Base-by-base conservation (phyloP, 1,139 yeast species). In the Pichia cactophila region DNA sequence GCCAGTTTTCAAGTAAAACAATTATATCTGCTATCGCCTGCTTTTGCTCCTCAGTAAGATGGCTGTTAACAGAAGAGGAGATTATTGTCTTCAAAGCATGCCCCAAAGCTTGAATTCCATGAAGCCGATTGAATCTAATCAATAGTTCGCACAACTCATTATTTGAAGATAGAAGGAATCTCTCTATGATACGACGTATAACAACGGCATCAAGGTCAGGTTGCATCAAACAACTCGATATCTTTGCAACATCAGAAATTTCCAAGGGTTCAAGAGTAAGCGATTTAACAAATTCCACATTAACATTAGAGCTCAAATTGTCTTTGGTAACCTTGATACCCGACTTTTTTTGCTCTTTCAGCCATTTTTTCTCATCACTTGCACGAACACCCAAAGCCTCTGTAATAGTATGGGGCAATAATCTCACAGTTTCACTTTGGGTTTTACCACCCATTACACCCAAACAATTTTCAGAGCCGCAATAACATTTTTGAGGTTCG, bases 371-470 rank as follows among this genome's bases (percentile, higher is more conserved):
- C 61, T 84, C 81, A 57, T 74, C 75, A 2, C 80, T 75, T n/a
- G 75, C 69, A 26, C 81, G 77, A 9, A 90, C 83, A 10, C 96
- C 96, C 45, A 92, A 72, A 0, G 96, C 97, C 54, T 86, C 95
- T 11, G 94, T 81, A 39, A 86, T 75, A 36, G 82, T 78, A 57
- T 87, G 94, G 1, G 97, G 96, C 49, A 92, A 72, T 54, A 87
- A 71, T 43, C 86, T 75, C 2, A 92, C 90, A 29, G 92, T 87
- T 59, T 87, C 95, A 1, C 97, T 89, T 69, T 92, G 97, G 3
- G 96, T 89, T 66, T 89, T 90, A 43, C 98, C 97, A 56, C 98
- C 98, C 73, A 92, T 80, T 55, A 86, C 82, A 33, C 96, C 96
- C 43, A 88, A 75, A 74, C 98, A 92, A 67, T 87, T 90, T 28